Base-by-base conservation (phyloP, 305 asterid species). In the Ilex paraguariensis region DNA sequence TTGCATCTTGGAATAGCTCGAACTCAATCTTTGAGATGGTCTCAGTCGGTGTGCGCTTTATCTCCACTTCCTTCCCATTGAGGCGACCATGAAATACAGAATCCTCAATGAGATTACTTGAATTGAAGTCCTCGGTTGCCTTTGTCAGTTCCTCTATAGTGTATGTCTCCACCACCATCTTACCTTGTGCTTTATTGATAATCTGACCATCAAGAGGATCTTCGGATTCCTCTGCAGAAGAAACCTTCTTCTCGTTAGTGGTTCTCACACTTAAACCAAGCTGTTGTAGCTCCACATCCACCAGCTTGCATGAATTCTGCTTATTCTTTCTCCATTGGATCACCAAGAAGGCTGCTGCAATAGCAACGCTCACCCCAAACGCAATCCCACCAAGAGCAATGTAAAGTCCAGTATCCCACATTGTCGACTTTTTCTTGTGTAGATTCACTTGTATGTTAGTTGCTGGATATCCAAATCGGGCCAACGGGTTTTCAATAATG, bases 61-160 rank as follows among this genome's bases (percentile, higher is more conserved):
- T 70, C 2, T 88, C 96, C 69, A 82, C 5, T 67, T 68, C 65
- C 62, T 85, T 86, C 13, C 97, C 97, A 45, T 75, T 80, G 53
- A 81, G 77, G 4, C 93, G 86, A 42, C 89, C 97, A 21, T 87
- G 95, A 44, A 72, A 90, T 3, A 87, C 93, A 0, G 84, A 73
- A 61, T 77, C 88, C 69, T 66, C 82, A 1, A 90, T 85, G 56
- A 87, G 87, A 54, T 78, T 82, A 0, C 77, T 60, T 30, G 70
- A 59, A 17, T 64, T 55, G 65, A 90, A 87, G 30, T 76, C 84
- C 73, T 90, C 91, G 0, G 96, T 87, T 10, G 89, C 88, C 66
- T 81, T 85, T 3, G 66, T 74, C 50, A 90, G 70, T 59, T 85
- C 96, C 32, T 90, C 96, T 15, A 76, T 55, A 21, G 93, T 66